Evolutionary conservation across 495 filamentous ascomycete species (phyloP), one percentile per base, ranked within the genome.

Genomic region (Gamarada debralockiae): DNA sequence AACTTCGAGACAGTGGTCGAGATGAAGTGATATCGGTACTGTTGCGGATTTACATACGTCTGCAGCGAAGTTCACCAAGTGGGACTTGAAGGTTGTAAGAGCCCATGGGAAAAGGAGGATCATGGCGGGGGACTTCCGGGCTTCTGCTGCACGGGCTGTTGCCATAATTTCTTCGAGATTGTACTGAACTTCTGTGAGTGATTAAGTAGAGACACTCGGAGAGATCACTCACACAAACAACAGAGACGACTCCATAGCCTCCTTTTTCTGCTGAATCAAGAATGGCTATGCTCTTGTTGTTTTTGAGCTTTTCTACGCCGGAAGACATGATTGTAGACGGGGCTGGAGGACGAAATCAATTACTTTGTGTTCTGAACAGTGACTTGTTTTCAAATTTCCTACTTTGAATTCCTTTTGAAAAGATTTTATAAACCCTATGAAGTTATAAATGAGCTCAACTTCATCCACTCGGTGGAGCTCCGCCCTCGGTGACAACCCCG

Each of bases 51-150:
- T 75, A 17, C 78, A 78, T 14, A 81, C 81, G 61, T 82, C 73
- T 38, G 82, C 80, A 18, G 80, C 27, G 6, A 40, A 40, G 65
- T 81, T 75, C 17, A 84, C 74, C 46, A 87, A 76, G 50, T 82
- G 62, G 1, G 73, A 70, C 59, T 71, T 68, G 44, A 78, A 76
- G 68, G 84, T 82, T 52, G 79, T 66, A 38, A 83, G 69, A 0
- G 83, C 81, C 83, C 83, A 86, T 25, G 83, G 83, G 67, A 87
- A 86, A 60, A 87, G 77, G 37, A 80, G 81, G 66, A 85, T 77
- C 74, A 84, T 83, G 36, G 81, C 76, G 0, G 83, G 78, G 0
- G 80, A 80, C 53, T 67, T 67, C 40, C 83, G 82, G 43, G 70
- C 66, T 65, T 82, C 78, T 31, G 81, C 81, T n/a, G 83, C 82